Conservation (phyloP, 2,329 filamentous ascomycete genomes). For the Aureobasidium sp. region DNA sequence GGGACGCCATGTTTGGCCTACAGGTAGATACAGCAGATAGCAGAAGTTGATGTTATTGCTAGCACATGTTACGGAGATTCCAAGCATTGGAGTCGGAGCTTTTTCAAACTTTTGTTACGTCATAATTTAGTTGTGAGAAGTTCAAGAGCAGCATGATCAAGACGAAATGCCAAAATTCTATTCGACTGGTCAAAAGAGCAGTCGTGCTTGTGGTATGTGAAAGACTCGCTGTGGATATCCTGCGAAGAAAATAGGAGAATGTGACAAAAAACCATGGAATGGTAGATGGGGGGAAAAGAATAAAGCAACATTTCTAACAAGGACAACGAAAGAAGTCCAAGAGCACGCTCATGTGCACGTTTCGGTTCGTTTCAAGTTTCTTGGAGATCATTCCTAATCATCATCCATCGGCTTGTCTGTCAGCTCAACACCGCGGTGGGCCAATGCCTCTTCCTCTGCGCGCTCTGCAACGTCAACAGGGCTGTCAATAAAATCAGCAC, state of each 20-base stretch:
- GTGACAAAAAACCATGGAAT: not conserved
- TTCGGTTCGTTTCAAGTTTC: slow-evolving; percentile 5
- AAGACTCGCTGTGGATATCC: slow-evolving; percentile 7
- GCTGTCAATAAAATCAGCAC: slow-evolving; percentile 19
- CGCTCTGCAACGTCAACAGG: slow-evolving; percentile 15
- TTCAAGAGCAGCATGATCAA: not conserved
- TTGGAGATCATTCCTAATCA: slow-evolving; percentile 9
- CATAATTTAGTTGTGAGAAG: not conserved
- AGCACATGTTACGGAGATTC: not conserved
- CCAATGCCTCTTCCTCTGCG: slow-evolving; percentile 21
- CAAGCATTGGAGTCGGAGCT: not conserved
- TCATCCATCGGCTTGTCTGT: slow-evolving; percentile 65
- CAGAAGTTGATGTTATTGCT: not conserved
- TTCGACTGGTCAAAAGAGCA: not conserved
- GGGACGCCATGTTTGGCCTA: not conserved
- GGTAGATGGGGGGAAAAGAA: not conserved
- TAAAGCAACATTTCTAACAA: slow-evolving; percentile 3
- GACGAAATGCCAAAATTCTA: not conserved
- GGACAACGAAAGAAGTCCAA: not conserved
- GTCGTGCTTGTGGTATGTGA: not conserved
- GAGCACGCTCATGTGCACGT: slow-evolving; percentile 8
- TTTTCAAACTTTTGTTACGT: not conserved
- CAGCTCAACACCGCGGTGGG: slow-evolving; percentile 51
- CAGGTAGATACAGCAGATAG: not conserved
- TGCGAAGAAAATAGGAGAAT: not conserved